phyloP scores from a whole-genome alignment of 2,329 filamentous ascomycete genomes.

The Aureobasidium sp. region DNA sequence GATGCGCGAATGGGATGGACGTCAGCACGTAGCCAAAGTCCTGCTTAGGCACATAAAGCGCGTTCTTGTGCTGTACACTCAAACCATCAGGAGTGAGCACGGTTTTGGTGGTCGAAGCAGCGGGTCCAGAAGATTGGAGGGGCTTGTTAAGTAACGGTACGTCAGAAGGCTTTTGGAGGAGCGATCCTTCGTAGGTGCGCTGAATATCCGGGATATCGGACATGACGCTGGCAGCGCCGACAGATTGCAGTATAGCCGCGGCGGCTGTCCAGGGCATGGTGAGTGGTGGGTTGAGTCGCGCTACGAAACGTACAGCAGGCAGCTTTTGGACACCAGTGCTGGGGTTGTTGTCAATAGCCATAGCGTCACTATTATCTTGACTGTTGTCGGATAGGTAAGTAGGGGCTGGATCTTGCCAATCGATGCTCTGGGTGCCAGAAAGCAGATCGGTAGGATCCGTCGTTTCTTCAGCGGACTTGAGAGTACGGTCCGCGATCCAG shows the following conservation, averaged over 20 bases:
- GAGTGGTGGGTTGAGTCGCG: slow-evolving; percentile 66
- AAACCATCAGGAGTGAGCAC: slow-evolving; percentile 17
- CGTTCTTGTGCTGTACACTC: slow-evolving; percentile 44
- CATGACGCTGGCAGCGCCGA: slow-evolving; percentile 24
- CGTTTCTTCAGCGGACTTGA: slow-evolving; percentile 40
- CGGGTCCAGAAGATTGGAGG: slow-evolving; percentile 13
- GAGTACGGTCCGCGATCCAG: slow-evolving; percentile 65
- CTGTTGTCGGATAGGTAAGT: slow-evolving; percentile 43
- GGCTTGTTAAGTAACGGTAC: slow-evolving; percentile 8
- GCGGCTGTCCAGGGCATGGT: slow-evolving; percentile 60
- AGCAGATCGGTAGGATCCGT: slow-evolving; percentile 32
- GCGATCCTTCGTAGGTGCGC: slow-evolving; percentile 5
- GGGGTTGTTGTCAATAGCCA: slow-evolving; percentile 48
- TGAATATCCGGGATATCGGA: not conserved
- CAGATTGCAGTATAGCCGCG: slow-evolving; percentile 53
- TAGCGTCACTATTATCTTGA: slow-evolving; percentile 41
- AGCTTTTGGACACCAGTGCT: slow-evolving; percentile 41
- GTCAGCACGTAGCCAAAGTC: slow-evolving; percentile 63
- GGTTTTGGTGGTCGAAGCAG: slow-evolving; percentile 15
- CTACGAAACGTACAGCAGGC: slow-evolving; percentile 67
- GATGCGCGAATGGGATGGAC: slow-evolving; percentile 69
- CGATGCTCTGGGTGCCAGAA: slow-evolving; percentile 35
- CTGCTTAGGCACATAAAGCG: slow-evolving; percentile 63
- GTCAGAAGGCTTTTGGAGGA: slow-evolving; percentile 6
- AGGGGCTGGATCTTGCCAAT: slow-evolving; percentile 68